A percentile compares a stretch with the other conserved stretches of the same genome.
Evolutionary conservation across 257 asterid species (phyloP).

Genomic region (Plantago ovata): DNA sequence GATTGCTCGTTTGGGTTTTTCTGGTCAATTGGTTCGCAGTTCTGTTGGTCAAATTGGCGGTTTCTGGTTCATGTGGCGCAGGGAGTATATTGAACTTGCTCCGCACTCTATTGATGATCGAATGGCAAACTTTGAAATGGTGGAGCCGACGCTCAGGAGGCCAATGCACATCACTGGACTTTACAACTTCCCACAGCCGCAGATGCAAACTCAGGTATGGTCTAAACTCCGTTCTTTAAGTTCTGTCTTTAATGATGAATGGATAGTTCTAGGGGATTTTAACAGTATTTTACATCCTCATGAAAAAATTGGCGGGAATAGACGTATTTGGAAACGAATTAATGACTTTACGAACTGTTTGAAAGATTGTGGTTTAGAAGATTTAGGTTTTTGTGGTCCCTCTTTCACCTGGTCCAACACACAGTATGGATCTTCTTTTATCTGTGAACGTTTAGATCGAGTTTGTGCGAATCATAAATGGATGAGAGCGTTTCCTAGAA

Average conservation of each 20-base stretch:
- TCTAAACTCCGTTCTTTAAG: not conserved
- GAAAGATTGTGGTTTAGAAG: not conserved
- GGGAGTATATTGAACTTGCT: too few species aligned
- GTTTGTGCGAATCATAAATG: not conserved
- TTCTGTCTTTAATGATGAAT: rapidly evolving
- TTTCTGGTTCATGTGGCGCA: too few species aligned
- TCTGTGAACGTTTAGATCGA: not conserved
- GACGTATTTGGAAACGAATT: not conserved
- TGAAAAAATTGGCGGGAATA: not conserved
- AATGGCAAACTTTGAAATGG: too few species aligned
- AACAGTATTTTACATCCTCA: not conserved
- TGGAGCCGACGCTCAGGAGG: too few species aligned
- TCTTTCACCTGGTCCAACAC: not conserved
- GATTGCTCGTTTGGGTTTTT: too few species aligned
- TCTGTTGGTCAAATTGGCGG: too few species aligned
- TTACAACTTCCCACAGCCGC: not conserved
- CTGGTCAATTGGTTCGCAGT: too few species aligned
- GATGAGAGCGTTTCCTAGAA: not conserved
- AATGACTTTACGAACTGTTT: not conserved
- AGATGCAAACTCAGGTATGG: not conserved
- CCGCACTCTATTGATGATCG: too few species aligned
- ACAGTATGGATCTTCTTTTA: not conserved
- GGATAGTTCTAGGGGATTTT: not conserved
- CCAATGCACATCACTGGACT: not conserved
- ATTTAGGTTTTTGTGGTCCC: not conserved